Percentiles rank a stretch among this genome's conserved stretches.
Conservation (phyloP, 2,329 filamentous ascomycete species). For the Cordyceps cateniannulata region DNA sequence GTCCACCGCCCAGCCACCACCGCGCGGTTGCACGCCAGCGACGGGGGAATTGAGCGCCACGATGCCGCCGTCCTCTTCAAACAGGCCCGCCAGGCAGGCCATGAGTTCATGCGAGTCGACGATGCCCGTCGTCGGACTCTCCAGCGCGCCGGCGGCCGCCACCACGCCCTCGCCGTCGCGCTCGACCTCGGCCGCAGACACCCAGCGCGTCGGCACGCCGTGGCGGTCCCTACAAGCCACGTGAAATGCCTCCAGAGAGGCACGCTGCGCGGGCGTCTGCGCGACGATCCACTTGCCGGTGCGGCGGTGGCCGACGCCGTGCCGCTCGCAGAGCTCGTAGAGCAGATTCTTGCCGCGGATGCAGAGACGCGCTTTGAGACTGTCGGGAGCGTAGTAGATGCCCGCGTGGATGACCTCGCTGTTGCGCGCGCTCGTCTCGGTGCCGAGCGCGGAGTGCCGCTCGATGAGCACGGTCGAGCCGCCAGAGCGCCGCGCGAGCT, state of each 20-base stretch:
- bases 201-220: constrained; percentile 66
- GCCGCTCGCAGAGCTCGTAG: constrained; percentile 66
- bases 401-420: constrained; percentile 96
- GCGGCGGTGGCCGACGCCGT: constrained; percentile 63
- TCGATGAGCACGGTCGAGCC: constrained; percentile 73
- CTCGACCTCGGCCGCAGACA: constrained; percentile 55
- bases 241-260: constrained; percentile 49
- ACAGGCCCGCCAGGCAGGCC: constrained; percentile 68
- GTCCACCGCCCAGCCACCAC: constrained; percentile 62
- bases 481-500: constrained; percentile 57
- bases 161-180: constrained; percentile 67
- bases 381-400: constrained; percentile 73
- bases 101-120: constrained; percentile 83
- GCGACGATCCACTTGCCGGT: constrained; percentile 95
- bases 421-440: constrained; percentile 84
- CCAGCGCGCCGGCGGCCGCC: constrained; percentile 68
- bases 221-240: constrained; percentile 32
- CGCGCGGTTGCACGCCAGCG: constrained; percentile 46
- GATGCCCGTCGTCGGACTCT: constrained; percentile 81
- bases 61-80: constrained; percentile 71
- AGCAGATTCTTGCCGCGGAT: constrained; percentile 68
- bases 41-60: constrained; percentile 65
- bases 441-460: constrained; percentile 67
- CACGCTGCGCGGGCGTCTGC: constrained; percentile 65
- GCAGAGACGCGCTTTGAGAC: constrained; percentile 80